phyloP scores from a whole-genome alignment of 129 eudicot species.

The Helianthus annuus region DNA sequence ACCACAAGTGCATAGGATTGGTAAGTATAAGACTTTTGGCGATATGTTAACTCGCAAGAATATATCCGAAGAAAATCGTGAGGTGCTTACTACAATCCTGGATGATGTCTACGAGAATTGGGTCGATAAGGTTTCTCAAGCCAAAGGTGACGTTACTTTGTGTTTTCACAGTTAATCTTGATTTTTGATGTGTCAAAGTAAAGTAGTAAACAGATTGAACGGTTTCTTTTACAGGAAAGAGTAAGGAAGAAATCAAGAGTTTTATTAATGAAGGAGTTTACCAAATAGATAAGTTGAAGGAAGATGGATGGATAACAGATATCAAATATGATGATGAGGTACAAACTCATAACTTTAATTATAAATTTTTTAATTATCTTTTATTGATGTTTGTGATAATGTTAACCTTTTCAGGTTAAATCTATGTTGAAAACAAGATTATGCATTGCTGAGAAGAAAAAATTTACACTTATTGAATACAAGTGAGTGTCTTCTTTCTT shows the following conservation, averaged over 20 bases:
- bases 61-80: slow-evolving; percentile 84
- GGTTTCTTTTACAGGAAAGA: slow-evolving; percentile 58
- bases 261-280: slow-evolving; percentile 89
- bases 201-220: background rate
- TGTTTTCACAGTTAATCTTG: slow-evolving; percentile 17
- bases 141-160: slow-evolving; percentile 55
- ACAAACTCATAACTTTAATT: background rate
- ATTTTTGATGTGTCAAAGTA: slow-evolving; percentile 26
- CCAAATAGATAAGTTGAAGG: slow-evolving; percentile 72
- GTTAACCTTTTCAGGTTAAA: slow-evolving; percentile 47
- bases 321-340: slow-evolving; percentile 97
- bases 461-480: slow-evolving; percentile 71
- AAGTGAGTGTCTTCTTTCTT: slow-evolving; percentile 40
- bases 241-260: slow-evolving; percentile 67
- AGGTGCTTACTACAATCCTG: slow-evolving; percentile 80
- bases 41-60: slow-evolving; percentile 72
- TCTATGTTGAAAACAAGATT: slow-evolving; percentile 69
- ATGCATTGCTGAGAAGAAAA: slow-evolving; percentile 55
- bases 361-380: too few relatives aligned
- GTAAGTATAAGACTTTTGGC: slow-evolving; percentile 92
- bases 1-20: slow-evolving; percentile 88
- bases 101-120: slow-evolving; percentile 81
- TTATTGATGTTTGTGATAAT: background rate
- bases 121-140: slow-evolving; percentile 62
- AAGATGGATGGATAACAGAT: slow-evolving; percentile 92